A percentile compares a stretch with the other conserved stretches of the same genome.
Conservation (phyloP, 805 yeast species). For the Ogataea siamensis region DNA sequence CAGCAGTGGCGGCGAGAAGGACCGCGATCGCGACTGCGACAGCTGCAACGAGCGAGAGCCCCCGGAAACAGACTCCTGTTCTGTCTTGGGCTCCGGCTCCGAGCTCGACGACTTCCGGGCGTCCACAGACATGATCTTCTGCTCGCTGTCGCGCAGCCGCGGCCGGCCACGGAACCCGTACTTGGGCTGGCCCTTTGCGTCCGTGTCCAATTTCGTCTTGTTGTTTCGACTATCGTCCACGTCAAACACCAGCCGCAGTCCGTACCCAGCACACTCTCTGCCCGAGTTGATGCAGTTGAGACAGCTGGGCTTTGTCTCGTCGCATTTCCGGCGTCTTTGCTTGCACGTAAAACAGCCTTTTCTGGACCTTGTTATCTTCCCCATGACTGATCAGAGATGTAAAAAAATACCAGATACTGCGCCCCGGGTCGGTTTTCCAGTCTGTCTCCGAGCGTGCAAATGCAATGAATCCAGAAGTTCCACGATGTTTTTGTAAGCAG, state of each 20-base stretch:
- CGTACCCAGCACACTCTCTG: slow-evolving; percentile 50
- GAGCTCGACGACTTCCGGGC: neutral
- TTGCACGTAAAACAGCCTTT: slow-evolving; percentile 62
- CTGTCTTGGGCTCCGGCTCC: slow-evolving; percentile 1
- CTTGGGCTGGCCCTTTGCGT: slow-evolving; percentile 35
- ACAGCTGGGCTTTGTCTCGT: slow-evolving; percentile 52
- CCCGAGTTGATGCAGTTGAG: slow-evolving; percentile 45
- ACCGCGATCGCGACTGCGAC: neutral
- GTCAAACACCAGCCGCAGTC: slow-evolving; percentile 46
- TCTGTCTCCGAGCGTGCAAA: neutral
- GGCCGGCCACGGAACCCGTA: slow-evolving; percentile 47
- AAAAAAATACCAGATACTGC: too few relatives aligned
- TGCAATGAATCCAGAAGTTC: too few relatives aligned
- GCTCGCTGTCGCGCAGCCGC: slow-evolving; percentile 33
- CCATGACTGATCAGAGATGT: slow-evolving; percentile 15
- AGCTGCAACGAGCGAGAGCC: neutral
- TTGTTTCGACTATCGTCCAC: slow-evolving; percentile 45
- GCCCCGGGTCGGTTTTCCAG: too few relatives aligned
- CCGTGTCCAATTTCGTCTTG: slow-evolving; percentile 11
- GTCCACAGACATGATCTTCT: neutral
- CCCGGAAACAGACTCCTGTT: neutral
- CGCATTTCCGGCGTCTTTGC: slow-evolving; percentile 53
- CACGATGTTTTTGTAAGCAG: too few relatives aligned
- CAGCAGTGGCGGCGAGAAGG: slow-evolving; percentile 1
- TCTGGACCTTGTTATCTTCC: slow-evolving; percentile 48